phyloP scores from a whole-genome alignment of 176 grass and related monocot species.

The bread wheat (Triticum aestivum) region IWGSC_CS_RefSeq_v2.1 NC_057794.1:587872049-587872548 shows the following conservation, averaged over 20 bases:
- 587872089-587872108: neutral
- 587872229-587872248: too few relatives aligned
- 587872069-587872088: neutral
- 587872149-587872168: too few relatives aligned
- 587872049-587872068: neutral
- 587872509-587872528: conserved; percentile 19
- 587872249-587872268: too few relatives aligned
- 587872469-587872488: neutral
- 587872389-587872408: neutral
- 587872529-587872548: neutral
- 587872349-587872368: conserved; percentile 1
- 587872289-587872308: too few relatives aligned
- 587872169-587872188: too few relatives aligned
- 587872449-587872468: neutral
- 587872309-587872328: too few relatives aligned
- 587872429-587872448: neutral
- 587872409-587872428: neutral
- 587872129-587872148: too few relatives aligned
- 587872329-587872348: neutral
- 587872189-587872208: too few relatives aligned
- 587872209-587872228: too few relatives aligned
- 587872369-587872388: conserved; percentile 19
- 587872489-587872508: conserved; percentile 20
- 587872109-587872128: neutral
- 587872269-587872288: too few relatives aligned